These are phyloP conservation scores for Arthrobotrys megalospora DNA, from an alignment of 2,329 filamentous ascomycete genomes.

Conservation along the genomic window DNA sequence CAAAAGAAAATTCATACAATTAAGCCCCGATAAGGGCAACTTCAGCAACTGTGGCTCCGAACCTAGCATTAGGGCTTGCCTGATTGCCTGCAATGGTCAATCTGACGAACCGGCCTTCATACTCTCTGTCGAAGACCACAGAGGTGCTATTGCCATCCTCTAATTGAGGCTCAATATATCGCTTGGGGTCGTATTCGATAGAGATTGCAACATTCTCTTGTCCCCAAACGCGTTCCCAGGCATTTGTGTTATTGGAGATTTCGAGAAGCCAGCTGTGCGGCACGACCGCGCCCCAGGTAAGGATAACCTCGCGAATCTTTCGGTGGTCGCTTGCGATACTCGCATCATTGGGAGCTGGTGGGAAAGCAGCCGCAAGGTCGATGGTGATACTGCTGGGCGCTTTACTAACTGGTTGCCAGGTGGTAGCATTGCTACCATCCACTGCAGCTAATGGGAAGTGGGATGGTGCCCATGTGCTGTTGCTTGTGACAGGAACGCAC, in stretches of 20 bases:
- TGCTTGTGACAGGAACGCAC: slow-evolving; percentile 73
- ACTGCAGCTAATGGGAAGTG: slow-evolving; percentile 79
- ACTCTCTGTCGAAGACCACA: slow-evolving; percentile 53
- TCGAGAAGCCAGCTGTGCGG: slow-evolving; percentile 61
- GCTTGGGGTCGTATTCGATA: slow-evolving; percentile 60
- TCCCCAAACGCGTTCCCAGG: slow-evolving; percentile 64
- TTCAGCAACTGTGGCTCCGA: slow-evolving; percentile 54
- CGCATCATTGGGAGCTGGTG: slow-evolving; percentile 68
- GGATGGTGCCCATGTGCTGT: slow-evolving; percentile 72
- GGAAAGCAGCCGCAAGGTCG: slow-evolving; percentile 73
- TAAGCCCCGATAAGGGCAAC: slow-evolving; percentile 54
- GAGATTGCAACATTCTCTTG: slow-evolving; percentile 62
- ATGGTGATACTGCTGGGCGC: slow-evolving; percentile 73
- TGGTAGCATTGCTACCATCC: slow-evolving; percentile 77
- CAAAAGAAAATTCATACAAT: slow-evolving; percentile 8
- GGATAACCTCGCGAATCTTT: slow-evolving; percentile 73
- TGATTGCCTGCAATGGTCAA: slow-evolving; percentile 58
- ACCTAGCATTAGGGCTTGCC: slow-evolving; percentile 31
- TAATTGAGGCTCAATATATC: slow-evolving; percentile 47
- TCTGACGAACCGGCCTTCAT: slow-evolving; percentile 53
- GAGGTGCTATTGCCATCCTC: slow-evolving; percentile 59
- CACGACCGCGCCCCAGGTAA: slow-evolving; percentile 64
- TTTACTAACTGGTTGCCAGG: slow-evolving; percentile 76
- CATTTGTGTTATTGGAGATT: slow-evolving; percentile 67
- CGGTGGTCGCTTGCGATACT: slow-evolving; percentile 71